Evolutionary conservation across 106 monocot species (phyloP).

Genomic region (Agapanthus africanus): DNA sequence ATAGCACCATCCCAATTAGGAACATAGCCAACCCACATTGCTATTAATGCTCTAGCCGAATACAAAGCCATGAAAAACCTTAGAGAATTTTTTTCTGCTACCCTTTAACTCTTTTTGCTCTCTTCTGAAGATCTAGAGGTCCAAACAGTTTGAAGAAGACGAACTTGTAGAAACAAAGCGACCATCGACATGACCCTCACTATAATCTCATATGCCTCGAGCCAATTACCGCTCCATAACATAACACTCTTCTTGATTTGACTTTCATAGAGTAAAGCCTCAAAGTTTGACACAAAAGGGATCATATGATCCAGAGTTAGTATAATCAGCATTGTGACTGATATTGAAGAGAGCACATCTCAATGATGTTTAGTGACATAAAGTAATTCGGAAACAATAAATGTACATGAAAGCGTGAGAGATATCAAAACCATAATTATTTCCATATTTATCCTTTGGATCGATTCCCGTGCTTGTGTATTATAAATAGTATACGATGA

Average conservation of each 20-base stretch:
- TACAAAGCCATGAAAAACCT: slow-evolving; percentile 46
- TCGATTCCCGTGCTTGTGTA: slow-evolving; percentile 25
- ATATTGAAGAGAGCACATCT: slow-evolving; percentile 51
- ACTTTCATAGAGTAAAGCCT: slow-evolving; percentile 27
- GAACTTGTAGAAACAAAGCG: slow-evolving; percentile 51
- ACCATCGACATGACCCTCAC: slow-evolving; percentile 71
- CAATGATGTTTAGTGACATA: slow-evolving; percentile 47
- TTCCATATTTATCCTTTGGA: slow-evolving; percentile 65
- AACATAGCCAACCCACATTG: slow-evolving; percentile 28
- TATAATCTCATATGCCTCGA: slow-evolving; percentile 68
- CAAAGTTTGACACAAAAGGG: slow-evolving; percentile 58
- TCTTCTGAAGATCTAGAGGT: slow-evolving; percentile 33
- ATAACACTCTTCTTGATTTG: slow-evolving; percentile 33
- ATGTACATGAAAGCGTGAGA: slow-evolving; percentile 44
- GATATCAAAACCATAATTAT: slow-evolving; percentile 55
- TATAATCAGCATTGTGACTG: slow-evolving; percentile 56
- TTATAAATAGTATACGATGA: slow-evolving; percentile 33
- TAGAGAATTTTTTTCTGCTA: slow-evolving; percentile 42
- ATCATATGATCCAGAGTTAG: slow-evolving; percentile 55
- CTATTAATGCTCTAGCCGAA: slow-evolving; percentile 31
- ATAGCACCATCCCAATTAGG: slow-evolving; percentile 45
- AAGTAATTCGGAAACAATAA: slow-evolving; percentile 47
- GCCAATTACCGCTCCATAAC: slow-evolving; percentile 56
- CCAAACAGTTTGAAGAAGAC: slow-evolving; percentile 59
- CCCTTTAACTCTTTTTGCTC: slow-evolving; percentile 20